Evolutionary conservation across 2,329 filamentous ascomycete genomes (phyloP), one percentile per base, ranked within the genome.

Genomic region (Fusarium sp.): DNA sequence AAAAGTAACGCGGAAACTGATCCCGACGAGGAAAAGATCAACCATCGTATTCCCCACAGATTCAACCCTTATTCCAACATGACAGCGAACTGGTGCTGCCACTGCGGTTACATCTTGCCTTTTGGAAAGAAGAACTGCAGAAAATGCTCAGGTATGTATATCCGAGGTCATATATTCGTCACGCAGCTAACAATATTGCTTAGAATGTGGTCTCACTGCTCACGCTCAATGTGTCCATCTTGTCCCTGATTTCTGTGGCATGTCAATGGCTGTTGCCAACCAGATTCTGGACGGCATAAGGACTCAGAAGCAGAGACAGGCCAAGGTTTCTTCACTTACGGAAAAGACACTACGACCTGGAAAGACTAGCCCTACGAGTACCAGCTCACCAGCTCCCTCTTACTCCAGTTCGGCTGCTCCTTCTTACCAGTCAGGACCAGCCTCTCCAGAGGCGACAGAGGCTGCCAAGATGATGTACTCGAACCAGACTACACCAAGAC

Each of bases 1-100:
- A 98, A 99, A 81, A 98, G 95, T 69, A 99, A 99, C 79, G 95
- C 96, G 70, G 96, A 99, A 81, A 97, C 94, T 8, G 96, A 99
- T 80, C 95, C 96, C 24, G 96, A 99, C 81, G 96, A 99, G 82
- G 96, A 98, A 83, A 99, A 98, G 86, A 97, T 99, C 88, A 99
- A 99, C 80, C 96, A 99, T 80, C 93, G 96, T 71, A 99, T 99
- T 78, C 96, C 96, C 11, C 96, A 99, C 87, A 91, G 96, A 57
- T 99, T 98, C 85, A 91, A 95, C 77, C 90, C 92, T n/a, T 99
- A 97, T 80, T 94, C 94, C 71, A 99, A 99, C 77, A 93, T 99
- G 83, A 96, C 95, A 18, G 96, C 96, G 74, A 99, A 98, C 79
- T 99, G 96, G 96, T 99, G 96, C 83, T 99, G 96, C 79, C 96